These are phyloP conservation scores for Strobilomyces confusus DNA, from an alignment of 768 basidiomycete species.

Conservation along the genomic window DNA sequence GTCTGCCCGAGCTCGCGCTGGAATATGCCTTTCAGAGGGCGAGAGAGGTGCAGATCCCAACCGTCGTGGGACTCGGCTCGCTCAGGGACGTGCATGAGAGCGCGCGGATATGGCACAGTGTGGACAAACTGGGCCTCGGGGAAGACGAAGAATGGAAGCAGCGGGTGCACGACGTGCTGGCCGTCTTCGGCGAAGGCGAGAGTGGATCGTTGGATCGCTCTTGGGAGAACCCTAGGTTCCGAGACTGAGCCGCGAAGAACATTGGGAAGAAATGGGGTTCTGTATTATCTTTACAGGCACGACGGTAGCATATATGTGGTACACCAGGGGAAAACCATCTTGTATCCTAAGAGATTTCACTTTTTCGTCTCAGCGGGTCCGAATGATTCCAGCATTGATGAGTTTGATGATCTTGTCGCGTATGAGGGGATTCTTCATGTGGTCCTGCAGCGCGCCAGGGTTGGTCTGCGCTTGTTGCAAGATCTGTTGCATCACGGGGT, in stretches of 20 bases:
- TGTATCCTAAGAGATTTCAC: slow-evolving; percentile 9
- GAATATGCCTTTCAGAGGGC: slow-evolving; percentile 62
- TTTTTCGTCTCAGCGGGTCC: slow-evolving; percentile 54
- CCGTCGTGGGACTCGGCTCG: slow-evolving; percentile 71
- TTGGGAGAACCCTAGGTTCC: slow-evolving; percentile 58
- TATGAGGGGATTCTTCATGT: slow-evolving; percentile 90
- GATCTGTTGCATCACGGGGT: slow-evolving; percentile 92
- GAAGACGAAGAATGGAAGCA: slow-evolving; percentile 43
- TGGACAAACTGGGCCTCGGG: slow-evolving; percentile 37
- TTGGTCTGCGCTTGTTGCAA: slow-evolving; percentile 90
- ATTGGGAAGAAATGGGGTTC: neutral
- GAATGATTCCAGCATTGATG: slow-evolving; percentile 90
- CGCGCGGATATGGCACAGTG: slow-evolving; percentile 61
- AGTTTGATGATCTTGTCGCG: slow-evolving; percentile 84
- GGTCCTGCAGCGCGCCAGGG: slow-evolving; percentile 86
- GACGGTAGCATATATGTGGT: slow-evolving; percentile 21
- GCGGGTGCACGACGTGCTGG: slow-evolving; percentile 32
- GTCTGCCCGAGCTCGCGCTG: slow-evolving; percentile 61
- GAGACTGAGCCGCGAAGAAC: slow-evolving; percentile 1
- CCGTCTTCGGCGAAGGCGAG: slow-evolving; percentile 41
- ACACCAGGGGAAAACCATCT: slow-evolving; percentile 16
- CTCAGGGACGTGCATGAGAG: slow-evolving; percentile 72
- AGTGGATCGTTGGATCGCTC: slow-evolving; percentile 57
- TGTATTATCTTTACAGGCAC: slow-evolving; percentile 24
- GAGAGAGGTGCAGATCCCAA: slow-evolving; percentile 45